Evolutionary conservation across 2,329 filamentous ascomycete genomes (phyloP).

Genomic region (Sporothrix variecibatus): DNA sequence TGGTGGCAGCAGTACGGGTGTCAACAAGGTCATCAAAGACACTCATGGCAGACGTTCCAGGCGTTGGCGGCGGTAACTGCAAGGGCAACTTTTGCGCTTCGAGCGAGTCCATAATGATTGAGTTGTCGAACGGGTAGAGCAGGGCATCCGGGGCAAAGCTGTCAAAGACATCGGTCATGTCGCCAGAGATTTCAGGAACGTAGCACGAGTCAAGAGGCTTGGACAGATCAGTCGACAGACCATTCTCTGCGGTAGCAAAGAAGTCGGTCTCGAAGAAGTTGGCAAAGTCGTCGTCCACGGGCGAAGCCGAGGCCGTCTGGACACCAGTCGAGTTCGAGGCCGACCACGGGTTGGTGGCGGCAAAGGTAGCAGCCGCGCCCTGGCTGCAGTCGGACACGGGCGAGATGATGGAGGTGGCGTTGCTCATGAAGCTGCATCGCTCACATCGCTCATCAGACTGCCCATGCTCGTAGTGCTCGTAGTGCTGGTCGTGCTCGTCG

Average conservation of each 20-base stretch:
- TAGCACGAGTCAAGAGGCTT: background rate
- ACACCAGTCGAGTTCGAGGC: slow-evolving; percentile 38
- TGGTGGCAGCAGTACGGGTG: background rate
- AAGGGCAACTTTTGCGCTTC: background rate
- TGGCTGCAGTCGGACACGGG: slow-evolving; percentile 49
- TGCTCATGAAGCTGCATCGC: slow-evolving; percentile 36
- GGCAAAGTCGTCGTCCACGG: slow-evolving; percentile 41
- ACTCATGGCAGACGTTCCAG: background rate
- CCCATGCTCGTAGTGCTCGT: slow-evolving; percentile 31
- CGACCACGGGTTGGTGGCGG: slow-evolving; percentile 35
- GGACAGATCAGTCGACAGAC: background rate
- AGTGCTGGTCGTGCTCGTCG: slow-evolving; percentile 41
- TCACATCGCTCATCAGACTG: slow-evolving; percentile 25
- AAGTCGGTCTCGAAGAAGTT: slow-evolving; percentile 37
- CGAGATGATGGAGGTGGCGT: slow-evolving; percentile 45
- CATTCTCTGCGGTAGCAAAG: slow-evolving; percentile 27
- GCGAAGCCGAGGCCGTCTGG: slow-evolving; percentile 50
- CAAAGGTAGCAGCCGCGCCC: slow-evolving; percentile 42
- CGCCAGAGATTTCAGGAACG: background rate
- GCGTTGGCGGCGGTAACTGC: background rate
- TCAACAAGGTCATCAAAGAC: background rate
- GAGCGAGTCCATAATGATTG: background rate
- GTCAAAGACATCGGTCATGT: slow-evolving; percentile 23
- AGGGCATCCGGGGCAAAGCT: slow-evolving; percentile 40
- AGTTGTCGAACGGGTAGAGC: slow-evolving; percentile 41